Evolutionary conservation across 305 asterid species (phyloP), one percentile per base, ranked within the genome.

Genomic region (Andrographis paniculata): DNA sequence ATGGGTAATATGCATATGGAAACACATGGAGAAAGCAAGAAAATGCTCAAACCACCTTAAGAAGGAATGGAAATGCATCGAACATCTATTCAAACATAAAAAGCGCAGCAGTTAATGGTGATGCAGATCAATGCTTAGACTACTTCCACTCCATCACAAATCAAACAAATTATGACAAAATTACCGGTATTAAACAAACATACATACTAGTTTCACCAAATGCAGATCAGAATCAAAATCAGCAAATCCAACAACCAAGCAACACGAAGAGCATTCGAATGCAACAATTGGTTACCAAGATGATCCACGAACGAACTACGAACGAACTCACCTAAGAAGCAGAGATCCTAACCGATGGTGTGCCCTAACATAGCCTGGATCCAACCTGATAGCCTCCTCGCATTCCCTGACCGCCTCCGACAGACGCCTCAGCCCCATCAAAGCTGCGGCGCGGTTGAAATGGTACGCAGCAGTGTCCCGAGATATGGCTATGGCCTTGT

Each of bases 291-390:
- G 14, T 37, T 14, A 37, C 48, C 43, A 45, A 63, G 40, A 44
- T 17, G 45, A 55, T 51, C 58, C 57, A 56, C 61, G 66, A 47
- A 19, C 35, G 4, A 23, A 15, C 35, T 45, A n/a, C 14, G 28
- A 61, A 8, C 45, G 56, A 43, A 74, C 78, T 78, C 78, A 91
- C 99, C 95, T 78, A 56, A 83, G 70, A 60, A 78, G 67, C 64
- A 91, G 62, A 60, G 86, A 76, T 61, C 94, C 99, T 56, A 91
- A 72, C 2, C 99, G 95, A 46, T 76, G 94, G 67, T 87, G 95
- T 5, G 96, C 99, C 62, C 80, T 69, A 21, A 67, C 80, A 45
- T 91, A 91, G 16, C 76, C 70, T 9, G 94, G 96, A 78, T 91
- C 94, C 85, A 87, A 69, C 69, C 74, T 66, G 62, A 91, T 72